Conservation (phyloP, 2,329 filamentous ascomycete genomes). For the Fusarium stilboides region DNA sequence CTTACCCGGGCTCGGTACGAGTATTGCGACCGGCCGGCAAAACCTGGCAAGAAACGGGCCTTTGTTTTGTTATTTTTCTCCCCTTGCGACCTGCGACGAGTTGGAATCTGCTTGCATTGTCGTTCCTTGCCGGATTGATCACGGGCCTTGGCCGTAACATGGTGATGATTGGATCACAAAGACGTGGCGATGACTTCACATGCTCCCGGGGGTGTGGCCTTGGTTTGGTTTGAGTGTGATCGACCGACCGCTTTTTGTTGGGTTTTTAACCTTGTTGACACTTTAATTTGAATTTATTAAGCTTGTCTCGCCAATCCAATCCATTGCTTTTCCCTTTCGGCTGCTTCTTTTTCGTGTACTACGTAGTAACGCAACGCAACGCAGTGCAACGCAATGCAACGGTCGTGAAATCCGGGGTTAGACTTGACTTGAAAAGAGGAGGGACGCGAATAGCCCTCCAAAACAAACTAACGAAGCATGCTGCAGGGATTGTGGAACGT, state of each 20-base stretch:
- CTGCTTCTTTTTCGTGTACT: constrained; percentile 2
- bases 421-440: constrained; percentile 21
- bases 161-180: constrained; percentile 44
- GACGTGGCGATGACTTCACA: constrained; percentile 50
- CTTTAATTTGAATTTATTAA: constrained; percentile 3
- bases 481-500: constrained; percentile 39
- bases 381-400: constrained; percentile 15
- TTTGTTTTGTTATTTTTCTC: constrained; percentile 13
- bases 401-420: constrained; percentile 40
- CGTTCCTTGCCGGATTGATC: constrained; percentile 46
- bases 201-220: constrained; percentile 24
- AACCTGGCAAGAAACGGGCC: constrained; percentile 13
- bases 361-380: constrained; percentile 19
- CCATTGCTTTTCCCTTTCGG: background rate
- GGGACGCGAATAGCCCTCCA: constrained; percentile 2
- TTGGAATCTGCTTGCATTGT: constrained; percentile 32
- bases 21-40: background rate
- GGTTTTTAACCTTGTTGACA: constrained; percentile 1
- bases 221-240: constrained; percentile 23
- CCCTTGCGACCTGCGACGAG: constrained; percentile 10
- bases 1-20: constrained; percentile 10
- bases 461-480: constrained; percentile 28
- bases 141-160: constrained; percentile 21
- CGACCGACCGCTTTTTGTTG: constrained; percentile 27
- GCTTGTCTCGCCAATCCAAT: background rate